Conservation (phyloP, 202 grass and related monocot genomes). For the Carex arenaria region DNA sequence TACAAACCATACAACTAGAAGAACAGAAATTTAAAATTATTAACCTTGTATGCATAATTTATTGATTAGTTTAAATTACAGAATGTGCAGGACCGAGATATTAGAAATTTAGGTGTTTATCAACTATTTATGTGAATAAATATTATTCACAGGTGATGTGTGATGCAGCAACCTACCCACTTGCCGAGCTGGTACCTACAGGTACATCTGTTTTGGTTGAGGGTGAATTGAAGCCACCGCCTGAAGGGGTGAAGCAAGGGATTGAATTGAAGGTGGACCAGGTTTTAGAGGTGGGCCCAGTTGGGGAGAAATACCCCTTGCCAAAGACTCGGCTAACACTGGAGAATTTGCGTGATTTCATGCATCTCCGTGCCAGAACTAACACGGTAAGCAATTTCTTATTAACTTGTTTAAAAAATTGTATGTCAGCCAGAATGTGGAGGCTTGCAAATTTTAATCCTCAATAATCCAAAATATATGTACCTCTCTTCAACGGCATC, state of each 20-base stretch:
- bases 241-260: constrained; percentile 61
- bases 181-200: constrained; percentile 55
- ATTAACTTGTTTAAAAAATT: not conserved
- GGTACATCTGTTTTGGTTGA: constrained; percentile 86
- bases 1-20: not conserved
- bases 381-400: constrained; percentile 52
- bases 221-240: constrained; percentile 68
- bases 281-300: constrained; percentile 74
- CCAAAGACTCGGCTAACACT: constrained; percentile 77
- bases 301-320: constrained; percentile 63
- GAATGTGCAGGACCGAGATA: not conserved
- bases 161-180: constrained; percentile 42
- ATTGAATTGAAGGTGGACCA: constrained; percentile 62
- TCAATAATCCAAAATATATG: not conserved
- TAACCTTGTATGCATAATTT: not conserved
- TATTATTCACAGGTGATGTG: constrained; percentile 44
- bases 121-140: not conserved
- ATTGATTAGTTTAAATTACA: not conserved
- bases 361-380: constrained; percentile 76
- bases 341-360: constrained; percentile 71
- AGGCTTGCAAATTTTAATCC: not conserved
- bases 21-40: not conserved
- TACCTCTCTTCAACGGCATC: not conserved
- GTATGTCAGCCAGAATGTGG: not conserved
- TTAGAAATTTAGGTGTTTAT: not conserved